Base-by-base conservation (phyloP, 2,329 filamentous ascomycete species). In the Xylaria sp. region DNA sequence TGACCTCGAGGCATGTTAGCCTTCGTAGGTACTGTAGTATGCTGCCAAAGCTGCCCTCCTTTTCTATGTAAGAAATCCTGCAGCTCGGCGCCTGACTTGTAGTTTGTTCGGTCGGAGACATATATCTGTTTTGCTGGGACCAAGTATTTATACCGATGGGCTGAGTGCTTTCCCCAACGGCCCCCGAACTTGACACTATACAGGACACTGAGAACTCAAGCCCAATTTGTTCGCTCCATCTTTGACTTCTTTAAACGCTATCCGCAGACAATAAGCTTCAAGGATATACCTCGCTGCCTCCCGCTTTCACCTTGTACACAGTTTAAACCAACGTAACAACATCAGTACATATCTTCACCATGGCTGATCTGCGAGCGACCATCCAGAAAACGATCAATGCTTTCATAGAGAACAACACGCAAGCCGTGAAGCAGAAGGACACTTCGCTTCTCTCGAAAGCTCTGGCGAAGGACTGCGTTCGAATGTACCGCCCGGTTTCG, bases 401-500 rank as follows among this genome's bases (percentile, higher is more conserved):
- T 7, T 70, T 67, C 31, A 50, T 70, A 25, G 44, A 73, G 56
- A 75, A 74, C 56, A 74, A 73, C 57, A 73, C 72, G 5, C 55
- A 61, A 20, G 73, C 65, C 0, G 67, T 74, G 12, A 71, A 71
- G 54, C 54, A 63, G 7, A 74, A 72, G 25, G 63, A 74, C 52
- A 57, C 61, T 9, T 66, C 69, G 6, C 61, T 73, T 5, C 57
- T 74, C 20, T 74, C 73, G 8, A 63, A 68, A 15, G 41, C 67
- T 12, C 67, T 75, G 18, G 31, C 73, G 25, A 63, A 68, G 3
- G 44, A 73, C 55, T 74, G 73, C 65, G 57, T 71, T 12, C 69
- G 71, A 52, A 56, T 64, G 59, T 73, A 73, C 60, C 72, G 72
- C 8, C 73, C 73, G 18, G 66, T 67, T 15, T 73, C 73, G 3